Conservation (phyloP, 768 basidiomycete genomes). For the Lactarius akahatsu region DNA sequence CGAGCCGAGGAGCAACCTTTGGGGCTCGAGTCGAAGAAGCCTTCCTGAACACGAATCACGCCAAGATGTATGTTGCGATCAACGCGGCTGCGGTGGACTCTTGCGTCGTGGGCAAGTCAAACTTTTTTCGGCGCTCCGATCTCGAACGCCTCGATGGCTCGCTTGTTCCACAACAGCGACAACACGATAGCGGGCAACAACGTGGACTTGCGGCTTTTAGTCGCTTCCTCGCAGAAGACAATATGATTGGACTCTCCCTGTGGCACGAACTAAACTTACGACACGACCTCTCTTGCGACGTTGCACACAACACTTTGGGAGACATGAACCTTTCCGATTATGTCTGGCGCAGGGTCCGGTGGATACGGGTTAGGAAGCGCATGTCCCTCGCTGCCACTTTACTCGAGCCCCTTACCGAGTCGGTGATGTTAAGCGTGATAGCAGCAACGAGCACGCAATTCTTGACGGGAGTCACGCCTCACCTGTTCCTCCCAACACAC, state of each 20-base stretch:
- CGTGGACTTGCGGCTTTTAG: conserved; percentile 77
- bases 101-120: conserved; percentile 96
- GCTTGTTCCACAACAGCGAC: conserved; percentile 43
- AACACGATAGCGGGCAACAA: conserved; percentile 34
- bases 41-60: conserved; percentile 95
- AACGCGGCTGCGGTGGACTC: conserved; percentile 87
- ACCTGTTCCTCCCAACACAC: conserved; percentile 59
- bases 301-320: conserved; percentile 86
- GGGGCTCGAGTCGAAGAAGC: conserved; percentile 90
- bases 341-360: conserved; percentile 84
- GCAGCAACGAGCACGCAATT: conserved; percentile 54
- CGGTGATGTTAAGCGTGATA: conserved; percentile 65
- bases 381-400: conserved; percentile 89
- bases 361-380: conserved; percentile 95
- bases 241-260: conserved; percentile 89
- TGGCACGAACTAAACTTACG: conserved; percentile 92
- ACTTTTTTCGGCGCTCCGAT: conserved; percentile 88
- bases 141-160: conserved; percentile 72
- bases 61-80: conserved; percentile 97
- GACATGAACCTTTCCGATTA: conserved; percentile 85
- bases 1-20: conserved; percentile 62
- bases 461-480: conserved; percentile 50
- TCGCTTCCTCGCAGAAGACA: conserved; percentile 93
- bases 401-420: conserved; percentile 92
- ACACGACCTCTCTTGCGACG: conserved; percentile 89